Evolutionary conservation across 2,329 filamentous ascomycete species (phyloP), one percentile per base, ranked within the genome.

Genomic region (Exophiala mesophila): DNA sequence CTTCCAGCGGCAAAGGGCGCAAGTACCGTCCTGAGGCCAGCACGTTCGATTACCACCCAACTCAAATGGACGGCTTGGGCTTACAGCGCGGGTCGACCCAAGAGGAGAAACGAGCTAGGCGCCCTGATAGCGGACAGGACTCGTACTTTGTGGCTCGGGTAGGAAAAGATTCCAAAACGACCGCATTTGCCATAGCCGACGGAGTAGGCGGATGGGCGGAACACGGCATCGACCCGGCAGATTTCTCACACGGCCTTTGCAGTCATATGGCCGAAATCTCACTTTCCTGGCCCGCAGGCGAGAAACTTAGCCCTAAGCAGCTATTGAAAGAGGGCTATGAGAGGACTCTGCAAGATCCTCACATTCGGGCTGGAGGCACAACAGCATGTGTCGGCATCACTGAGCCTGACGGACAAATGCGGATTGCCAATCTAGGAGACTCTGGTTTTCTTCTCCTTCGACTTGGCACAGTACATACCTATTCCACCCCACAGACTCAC

Each of bases 201-300:
- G 92, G 92, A 8, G 92, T 98, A 0, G 92, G 92, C 35, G 92
- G 92, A 24, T 98, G 92, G 89, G 80, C 84, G 50, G 86, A 95
- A 56, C 90, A 85, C 28, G 88, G 88, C 32, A 83, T 98, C 39
- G 89, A 98, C 59, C 89, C 92, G 6, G 88, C 88, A 19, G 87
- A 96, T 65, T 97, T 97, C 65, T 92, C 90, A 3, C 90, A 97
- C 62, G 86, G 85, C 29, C 72, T 98, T 47, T 97, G 92, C 71
- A 82, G 88, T 56, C 85, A 94, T 65, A 97, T 97, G 88, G 87
- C 88, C 2, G 73, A 80, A 37, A 78, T 78, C 9, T 85, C 88
- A 12, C 73, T 81, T 59, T 71, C 76, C 36, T 76, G 80, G 63
- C 55, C 65, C 40, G 13, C 21, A 18, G 52, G 63, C 2, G 60